Evolutionary conservation across 2,329 filamentous ascomycete species (phyloP), one percentile per base, ranked within the genome.

Genomic region (Lojkania enalia): DNA sequence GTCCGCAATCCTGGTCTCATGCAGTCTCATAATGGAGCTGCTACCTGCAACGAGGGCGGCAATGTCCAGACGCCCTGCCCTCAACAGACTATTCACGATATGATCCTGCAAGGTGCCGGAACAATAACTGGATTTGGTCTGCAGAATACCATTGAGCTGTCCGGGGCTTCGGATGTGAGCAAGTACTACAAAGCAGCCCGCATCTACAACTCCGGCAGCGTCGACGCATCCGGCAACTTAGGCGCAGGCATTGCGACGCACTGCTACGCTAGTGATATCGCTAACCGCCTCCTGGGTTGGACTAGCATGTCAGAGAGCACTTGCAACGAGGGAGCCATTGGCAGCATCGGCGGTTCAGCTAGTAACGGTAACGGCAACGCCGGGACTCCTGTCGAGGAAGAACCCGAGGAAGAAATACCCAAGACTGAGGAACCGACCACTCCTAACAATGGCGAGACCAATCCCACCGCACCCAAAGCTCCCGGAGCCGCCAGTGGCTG

Each of bases 241-340:
- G 66, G 71, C 30, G 63, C 68, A 42, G 73, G 73, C 33, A 67
- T 73, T 46, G 55, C 58, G 25, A 77, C 76, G 14, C 69, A 72
- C 49, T 79, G 76, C 66, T 81, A 81, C 57, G 67, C 72, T 6
- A 71, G 66, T 14, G 78, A 81, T 49, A 65, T 80, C 50, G 77
- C 78, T 36, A 78, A 78, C 55, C 66, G 75, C 33, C 61, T 78
- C 31, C 60, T 62, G 13, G 71, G 74, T 11, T 76, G 73, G 73
- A 62, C 63, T 27, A 29, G 33, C 14, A n/a, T n/a, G n/a, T 53
- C 51, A 16, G 41, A 46, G 7, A 37, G 30, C 20, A 51, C 49
- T 35, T 64, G 62, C 44, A 44, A 57, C 16, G 49, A 56, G 32
- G 42, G 20, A 19, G 43, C 50, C 30, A 56, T 57, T 33, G 55